A percentile compares a stretch with the other conserved stretches of the same genome.
These are phyloP conservation scores for Haplographium delicatum DNA, from an alignment of 495 filamentous ascomycete genomes.

Conservation along the genomic window DNA sequence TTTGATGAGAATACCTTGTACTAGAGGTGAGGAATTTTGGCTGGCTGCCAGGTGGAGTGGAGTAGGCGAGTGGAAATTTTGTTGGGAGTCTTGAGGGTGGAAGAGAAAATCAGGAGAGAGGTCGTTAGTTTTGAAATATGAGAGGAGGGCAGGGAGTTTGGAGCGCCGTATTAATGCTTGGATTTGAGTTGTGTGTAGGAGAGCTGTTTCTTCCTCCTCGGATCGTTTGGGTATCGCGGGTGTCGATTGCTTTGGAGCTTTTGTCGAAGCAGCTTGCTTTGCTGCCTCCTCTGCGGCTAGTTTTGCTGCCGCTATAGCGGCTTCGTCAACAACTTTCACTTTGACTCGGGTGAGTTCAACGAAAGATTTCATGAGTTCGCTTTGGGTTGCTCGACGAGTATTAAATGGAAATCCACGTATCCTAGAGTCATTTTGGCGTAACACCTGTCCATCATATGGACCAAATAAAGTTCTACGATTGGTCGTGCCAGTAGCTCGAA, in stretches of 20 bases:
- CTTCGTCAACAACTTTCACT: conserved; percentile 65
- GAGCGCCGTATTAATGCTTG: conserved; percentile 84
- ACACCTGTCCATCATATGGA: conserved; percentile 80
- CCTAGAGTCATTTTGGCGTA: conserved; percentile 77
- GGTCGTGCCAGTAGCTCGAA: conserved; percentile 81
- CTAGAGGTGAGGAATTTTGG: conserved; percentile 65
- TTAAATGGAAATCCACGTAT: conserved; percentile 88
- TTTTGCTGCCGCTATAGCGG: conserved; percentile 43
- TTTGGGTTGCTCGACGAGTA: conserved; percentile 89
- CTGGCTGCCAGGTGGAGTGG: conserved; percentile 81
- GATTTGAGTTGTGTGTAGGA: conserved; percentile 80
- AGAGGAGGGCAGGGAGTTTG: conserved; percentile 79
- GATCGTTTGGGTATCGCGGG: conserved; percentile 49
- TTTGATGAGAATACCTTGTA: conserved; percentile 72
- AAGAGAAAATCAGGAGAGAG: conserved; percentile 68
- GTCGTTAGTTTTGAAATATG: conserved; percentile 71
- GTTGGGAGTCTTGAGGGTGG: conserved; percentile 57
- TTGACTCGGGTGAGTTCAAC: conserved; percentile 90
- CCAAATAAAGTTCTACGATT: conserved; percentile 85
- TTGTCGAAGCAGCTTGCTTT: conserved; percentile 34
- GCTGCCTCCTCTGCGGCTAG: conserved; percentile 34
- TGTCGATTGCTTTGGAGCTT: conserved; percentile 37
- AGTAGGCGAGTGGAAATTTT: conserved; percentile 81
- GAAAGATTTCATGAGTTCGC: conserved; percentile 88
- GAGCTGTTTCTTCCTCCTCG: conserved; percentile 74